phyloP scores from a whole-genome alignment of 106 monocot genomes.

The Acorus calamus region DNA sequence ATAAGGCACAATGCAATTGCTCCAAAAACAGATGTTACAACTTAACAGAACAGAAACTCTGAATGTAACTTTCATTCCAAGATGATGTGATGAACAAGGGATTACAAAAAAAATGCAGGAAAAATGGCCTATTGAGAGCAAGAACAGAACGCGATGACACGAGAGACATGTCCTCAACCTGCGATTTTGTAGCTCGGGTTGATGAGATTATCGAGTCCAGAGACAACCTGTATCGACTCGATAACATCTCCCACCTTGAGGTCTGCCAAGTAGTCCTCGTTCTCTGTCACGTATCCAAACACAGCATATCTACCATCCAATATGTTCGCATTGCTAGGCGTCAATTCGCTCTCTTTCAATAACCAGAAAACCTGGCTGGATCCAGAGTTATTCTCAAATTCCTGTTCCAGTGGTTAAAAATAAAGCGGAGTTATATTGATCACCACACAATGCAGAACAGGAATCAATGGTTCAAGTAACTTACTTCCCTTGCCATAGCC shows the following conservation, averaged over 20 bases:
- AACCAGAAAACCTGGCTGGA: constrained; percentile 99
- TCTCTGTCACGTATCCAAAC: constrained; percentile 86
- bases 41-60: no score
- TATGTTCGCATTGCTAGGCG: constrained; percentile 97
- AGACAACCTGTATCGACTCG: constrained; percentile 87
- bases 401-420: constrained; percentile 28
- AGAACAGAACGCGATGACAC: no score
- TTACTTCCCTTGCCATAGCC: constrained; percentile 95
- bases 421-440: no score
- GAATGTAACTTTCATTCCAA: no score
- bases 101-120: no score
- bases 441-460: no score
- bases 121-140: no score
- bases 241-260: constrained; percentile 93
- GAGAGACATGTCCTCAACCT: constrained; percentile 11
- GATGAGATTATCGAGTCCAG: constrained; percentile 82
- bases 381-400: constrained; percentile 84
- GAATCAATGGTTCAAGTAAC: background rate
- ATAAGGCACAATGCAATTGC: no score
- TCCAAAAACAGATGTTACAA: no score
- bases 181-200: constrained; percentile 92
- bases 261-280: constrained; percentile 85
- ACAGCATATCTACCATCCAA: constrained; percentile 83
- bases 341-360: constrained; percentile 93
- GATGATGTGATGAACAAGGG: no score